Percentiles rank a stretch among this genome's conserved stretches.
Evolutionary conservation across 2,329 filamentous ascomycete genomes (phyloP).

Genomic region (Phaeoacremonium minimum): DNA sequence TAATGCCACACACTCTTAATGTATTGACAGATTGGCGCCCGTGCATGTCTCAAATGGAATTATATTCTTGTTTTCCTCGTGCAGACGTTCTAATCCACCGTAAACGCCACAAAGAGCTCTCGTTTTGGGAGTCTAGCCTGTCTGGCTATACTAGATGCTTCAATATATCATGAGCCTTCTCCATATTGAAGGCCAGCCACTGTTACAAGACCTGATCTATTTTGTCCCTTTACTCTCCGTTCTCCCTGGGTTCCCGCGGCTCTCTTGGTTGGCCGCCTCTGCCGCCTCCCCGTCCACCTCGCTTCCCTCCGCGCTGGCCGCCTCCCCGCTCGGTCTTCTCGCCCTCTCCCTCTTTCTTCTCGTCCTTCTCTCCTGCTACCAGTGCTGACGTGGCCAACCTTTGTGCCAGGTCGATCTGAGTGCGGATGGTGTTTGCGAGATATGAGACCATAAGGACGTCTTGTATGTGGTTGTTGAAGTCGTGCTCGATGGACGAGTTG

Average conservation of each 20-base stretch:
- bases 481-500: constrained; percentile 81
- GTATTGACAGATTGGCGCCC: background rate
- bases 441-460: constrained; percentile 98
- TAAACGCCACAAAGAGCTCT: background rate
- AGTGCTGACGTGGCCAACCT: constrained; percentile 79
- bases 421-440: constrained; percentile 96
- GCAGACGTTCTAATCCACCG: constrained; percentile 1
- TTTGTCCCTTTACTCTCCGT: constrained; percentile 25
- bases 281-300: constrained; percentile 32
- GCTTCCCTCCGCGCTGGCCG: constrained; percentile 38
- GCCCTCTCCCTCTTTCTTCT: constrained; percentile 26
- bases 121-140: constrained; percentile 2
- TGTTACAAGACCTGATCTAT: too few species aligned
- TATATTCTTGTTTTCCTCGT: constrained; percentile 6
- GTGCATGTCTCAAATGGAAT: constrained; percentile 8
- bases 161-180: too few species aligned
- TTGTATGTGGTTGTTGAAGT: constrained; percentile 99
- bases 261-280: constrained; percentile 38
- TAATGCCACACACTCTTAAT: background rate
- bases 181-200: too few species aligned
- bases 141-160: too few species aligned
- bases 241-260: constrained; percentile 43
- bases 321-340: constrained; percentile 42
- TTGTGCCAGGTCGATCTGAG: constrained; percentile 97
- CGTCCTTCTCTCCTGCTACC: constrained; percentile 42